These are phyloP conservation scores for Beauveria caledonica DNA, from an alignment of 2,329 filamentous ascomycete genomes.

Conservation along the genomic window DNA sequence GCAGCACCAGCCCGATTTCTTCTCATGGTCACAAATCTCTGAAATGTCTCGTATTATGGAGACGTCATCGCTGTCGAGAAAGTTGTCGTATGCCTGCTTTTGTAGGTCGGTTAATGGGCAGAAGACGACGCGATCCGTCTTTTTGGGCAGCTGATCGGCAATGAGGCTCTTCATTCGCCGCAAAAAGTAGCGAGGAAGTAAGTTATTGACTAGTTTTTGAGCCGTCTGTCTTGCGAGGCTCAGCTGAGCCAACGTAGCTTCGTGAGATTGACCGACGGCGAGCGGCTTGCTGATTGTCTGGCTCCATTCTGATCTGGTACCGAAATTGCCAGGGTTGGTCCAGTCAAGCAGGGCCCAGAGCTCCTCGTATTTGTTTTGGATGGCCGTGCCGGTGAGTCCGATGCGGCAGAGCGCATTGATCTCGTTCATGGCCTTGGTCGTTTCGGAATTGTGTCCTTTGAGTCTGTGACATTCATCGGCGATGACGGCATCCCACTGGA, in stretches of 20 bases:
- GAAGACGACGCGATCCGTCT: constrained; percentile 90
- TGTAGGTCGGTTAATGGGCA: constrained; percentile 83
- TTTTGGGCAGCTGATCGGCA: constrained; percentile 85
- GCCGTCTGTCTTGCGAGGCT: constrained; percentile 75
- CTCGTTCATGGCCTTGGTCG: constrained; percentile 79
- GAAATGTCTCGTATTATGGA: constrained; percentile 59
- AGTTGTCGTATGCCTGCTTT: constrained; percentile 71
- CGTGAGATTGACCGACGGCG: constrained; percentile 82
- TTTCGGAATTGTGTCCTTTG: constrained; percentile 70
- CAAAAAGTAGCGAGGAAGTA: constrained; percentile 83
- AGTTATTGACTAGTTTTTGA: constrained; percentile 73
- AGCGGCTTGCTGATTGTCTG: constrained; percentile 69
- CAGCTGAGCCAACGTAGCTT: constrained; percentile 76
- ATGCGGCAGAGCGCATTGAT: constrained; percentile 89
- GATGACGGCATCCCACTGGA: constrained; percentile 89
- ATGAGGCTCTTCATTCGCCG: constrained; percentile 90
- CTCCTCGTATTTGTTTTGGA: constrained; percentile 97
- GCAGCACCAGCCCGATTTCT: constrained; percentile 73
- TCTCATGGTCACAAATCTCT: constrained; percentile 59
- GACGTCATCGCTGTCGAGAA: constrained; percentile 62
- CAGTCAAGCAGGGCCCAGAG: constrained; percentile 94
- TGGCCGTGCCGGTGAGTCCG: constrained; percentile 88
- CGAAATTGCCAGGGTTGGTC: constrained; percentile 75
- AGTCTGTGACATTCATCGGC: constrained; percentile 90
- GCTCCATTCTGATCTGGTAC: constrained; percentile 65